Conservation (phyloP, 495 filamentous ascomycete genomes). For the Aspergillus steynii region DNA sequence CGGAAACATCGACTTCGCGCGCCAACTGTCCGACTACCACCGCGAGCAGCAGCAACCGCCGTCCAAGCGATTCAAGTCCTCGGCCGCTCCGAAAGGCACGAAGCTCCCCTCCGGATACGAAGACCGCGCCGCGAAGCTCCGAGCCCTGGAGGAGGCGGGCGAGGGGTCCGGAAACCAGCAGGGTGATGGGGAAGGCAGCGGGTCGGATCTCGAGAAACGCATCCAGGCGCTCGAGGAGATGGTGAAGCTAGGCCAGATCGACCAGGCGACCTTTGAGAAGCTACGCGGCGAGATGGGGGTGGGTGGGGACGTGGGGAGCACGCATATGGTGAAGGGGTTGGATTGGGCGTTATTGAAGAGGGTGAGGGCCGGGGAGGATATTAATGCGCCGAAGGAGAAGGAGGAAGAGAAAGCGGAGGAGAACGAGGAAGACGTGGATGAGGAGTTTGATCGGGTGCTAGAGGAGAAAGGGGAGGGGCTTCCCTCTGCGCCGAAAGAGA, state of each 20-base stretch:
- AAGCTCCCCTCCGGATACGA: conserved; percentile 78
- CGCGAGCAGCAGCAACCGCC: conserved; percentile 46
- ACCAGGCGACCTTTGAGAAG: conserved; percentile 69
- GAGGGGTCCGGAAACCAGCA: conserved; percentile 29
- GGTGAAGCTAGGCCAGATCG: conserved; percentile 80
- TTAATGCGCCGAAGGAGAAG: conserved; percentile 34
- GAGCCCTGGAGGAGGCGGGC: conserved; percentile 22
- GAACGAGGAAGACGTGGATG: conserved; percentile 59
- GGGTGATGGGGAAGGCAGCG: conserved; percentile 31
- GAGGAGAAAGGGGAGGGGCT: conserved; percentile 64
- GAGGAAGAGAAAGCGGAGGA: conserved; percentile 23
- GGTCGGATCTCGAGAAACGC: conserved; percentile 55
- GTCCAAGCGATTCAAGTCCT: conserved; percentile 70
- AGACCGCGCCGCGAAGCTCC: conserved; percentile 72
- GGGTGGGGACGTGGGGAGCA: conserved; percentile 76
- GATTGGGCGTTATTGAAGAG: conserved; percentile 80
- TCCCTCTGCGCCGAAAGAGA: conserved; percentile 40
- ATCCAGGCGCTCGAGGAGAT: conserved; percentile 80
- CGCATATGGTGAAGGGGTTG: conserved; percentile 87
- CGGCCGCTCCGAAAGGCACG: conserved; percentile 79
- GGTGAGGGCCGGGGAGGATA: conserved; percentile 72
- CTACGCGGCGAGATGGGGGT: conserved; percentile 70
- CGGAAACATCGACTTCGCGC: conserved; percentile 70
- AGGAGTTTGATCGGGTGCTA: conserved; percentile 69
- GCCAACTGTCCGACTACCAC: conserved; percentile 80